Percentiles rank a stretch among this genome's conserved stretches.
These are phyloP conservation scores for Phytophthora colocasiae DNA, from an alignment of 352 stramenopile genomes.

Conservation along the genomic window DNA sequence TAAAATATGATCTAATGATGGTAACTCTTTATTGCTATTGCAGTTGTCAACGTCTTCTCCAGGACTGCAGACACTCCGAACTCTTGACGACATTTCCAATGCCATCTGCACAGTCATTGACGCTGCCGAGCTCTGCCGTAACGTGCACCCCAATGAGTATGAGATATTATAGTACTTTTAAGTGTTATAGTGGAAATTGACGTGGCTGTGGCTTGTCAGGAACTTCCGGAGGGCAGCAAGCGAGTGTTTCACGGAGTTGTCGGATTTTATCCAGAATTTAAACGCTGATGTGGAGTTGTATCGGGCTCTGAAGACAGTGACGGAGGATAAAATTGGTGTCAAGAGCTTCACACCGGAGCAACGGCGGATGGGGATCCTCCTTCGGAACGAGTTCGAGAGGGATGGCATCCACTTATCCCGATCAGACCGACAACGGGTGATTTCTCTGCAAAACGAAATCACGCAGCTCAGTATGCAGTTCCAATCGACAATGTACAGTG, in stretches of 20 bases:
- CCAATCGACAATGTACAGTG: constrained; percentile 82
- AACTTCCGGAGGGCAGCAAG: constrained; percentile 86
- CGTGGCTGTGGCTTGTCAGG: constrained; percentile 25
- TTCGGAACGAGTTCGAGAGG: constrained; percentile 95
- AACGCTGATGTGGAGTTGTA: constrained; percentile 95
- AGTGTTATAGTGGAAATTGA: constrained; percentile 10
- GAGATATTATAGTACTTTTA: constrained; percentile 8
- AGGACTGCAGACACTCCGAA: constrained; percentile 72
- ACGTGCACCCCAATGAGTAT: constrained; percentile 90
- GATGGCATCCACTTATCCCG: constrained; percentile 94
- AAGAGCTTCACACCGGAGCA: constrained; percentile 89
- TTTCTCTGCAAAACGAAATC: constrained; percentile 90
- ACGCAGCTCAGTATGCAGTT: constrained; percentile 90
- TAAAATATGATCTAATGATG: not conserved
- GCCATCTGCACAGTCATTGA: constrained; percentile 97
- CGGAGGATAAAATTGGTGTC: constrained; percentile 59
- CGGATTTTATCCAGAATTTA: constrained; percentile 95
- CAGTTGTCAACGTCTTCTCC: constrained; percentile 63
- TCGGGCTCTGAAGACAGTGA: constrained; percentile 77
- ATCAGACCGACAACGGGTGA: constrained; percentile 79
- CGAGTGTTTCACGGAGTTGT: constrained; percentile 91
- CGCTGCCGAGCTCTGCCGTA: constrained; percentile 95
- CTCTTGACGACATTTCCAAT: constrained; percentile 95
- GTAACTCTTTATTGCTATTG: not conserved
- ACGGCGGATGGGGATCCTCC: constrained; percentile 85